These are phyloP conservation scores for Urochloa ruziziensis DNA, from an alignment of 176 grass and related monocot genomes.

Conservation along the genomic window DNA sequence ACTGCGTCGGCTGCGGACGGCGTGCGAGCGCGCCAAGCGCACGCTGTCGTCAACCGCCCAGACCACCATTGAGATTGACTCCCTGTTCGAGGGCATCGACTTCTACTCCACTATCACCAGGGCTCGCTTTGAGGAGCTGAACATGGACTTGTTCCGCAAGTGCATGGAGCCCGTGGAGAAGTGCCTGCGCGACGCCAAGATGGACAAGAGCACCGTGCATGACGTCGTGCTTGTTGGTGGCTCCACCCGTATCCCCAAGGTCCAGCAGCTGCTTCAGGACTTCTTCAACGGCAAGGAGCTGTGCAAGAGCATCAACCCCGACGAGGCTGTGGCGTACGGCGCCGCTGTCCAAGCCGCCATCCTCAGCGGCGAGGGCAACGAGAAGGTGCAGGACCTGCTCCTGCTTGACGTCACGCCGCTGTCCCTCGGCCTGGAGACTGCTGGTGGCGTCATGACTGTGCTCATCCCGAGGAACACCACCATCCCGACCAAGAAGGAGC, in stretches of 20 bases:
- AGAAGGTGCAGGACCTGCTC: slow-evolving; percentile 84
- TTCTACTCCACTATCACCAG: slow-evolving; percentile 90
- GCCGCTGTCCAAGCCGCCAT: slow-evolving; percentile 92
- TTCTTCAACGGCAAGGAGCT: slow-evolving; percentile 93
- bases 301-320: slow-evolving; percentile 98
- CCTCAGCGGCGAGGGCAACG: slow-evolving; percentile 77
- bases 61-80: slow-evolving; percentile 96
- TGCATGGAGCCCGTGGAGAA: slow-evolving; percentile 98
- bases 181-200: slow-evolving; percentile 81
- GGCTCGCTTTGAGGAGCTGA: slow-evolving; percentile 89
- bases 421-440: slow-evolving; percentile 76
- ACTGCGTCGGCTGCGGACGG: slow-evolving; percentile 63
- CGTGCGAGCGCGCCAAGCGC: slow-evolving; percentile 89
- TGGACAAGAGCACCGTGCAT: slow-evolving; percentile 89
- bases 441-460: slow-evolving; percentile 73
- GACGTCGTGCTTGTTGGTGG: slow-evolving; percentile 85
- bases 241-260: slow-evolving; percentile 77
- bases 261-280: slow-evolving; percentile 81
- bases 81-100: slow-evolving; percentile 75
- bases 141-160: slow-evolving; percentile 95
- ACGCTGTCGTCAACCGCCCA: slow-evolving; percentile 87
- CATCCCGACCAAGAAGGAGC: slow-evolving; percentile 85
- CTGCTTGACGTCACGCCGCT: slow-evolving; percentile 80
- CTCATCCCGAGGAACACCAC: slow-evolving; percentile 87
- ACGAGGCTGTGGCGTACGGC: slow-evolving; percentile 86